Base-by-base conservation (phyloP, 805 yeast species). In the Candida parachauliodes region DNA sequence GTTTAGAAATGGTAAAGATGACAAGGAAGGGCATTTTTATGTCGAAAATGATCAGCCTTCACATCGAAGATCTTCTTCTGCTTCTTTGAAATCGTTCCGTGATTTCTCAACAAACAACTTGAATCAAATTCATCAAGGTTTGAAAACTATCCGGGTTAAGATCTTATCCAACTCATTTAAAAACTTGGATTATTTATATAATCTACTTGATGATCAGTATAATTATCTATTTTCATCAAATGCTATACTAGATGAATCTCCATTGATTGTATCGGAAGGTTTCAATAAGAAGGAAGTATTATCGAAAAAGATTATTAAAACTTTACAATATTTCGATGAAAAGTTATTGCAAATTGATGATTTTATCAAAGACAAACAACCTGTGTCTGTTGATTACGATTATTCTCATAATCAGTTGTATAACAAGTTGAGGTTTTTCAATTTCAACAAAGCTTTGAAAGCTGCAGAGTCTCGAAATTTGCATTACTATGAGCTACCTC, bases 401-500 rank as follows among this genome's bases (percentile, higher is more conserved):
- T 55, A 54, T 30, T 32, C 33, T 4, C 44, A 37, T 26, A 60
- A 55, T 30, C 50, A 60, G 8, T 48, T 55, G 11, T 60, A 62
- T 46, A 54, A 59, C 36, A 60, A 59, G 18, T 59, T 65, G 44
- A 53, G 61, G 28, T 66, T 53, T 42, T 60, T 50, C 37, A 68
- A 68, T 51, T 68, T 68, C 47, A 65, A 68, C 46, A 57, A 51
- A 34, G 69, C 70, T 2, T 43, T 64, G 27, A 55, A 53, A 19
- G 40, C 46, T 3, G 65, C 65, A 3, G 55, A 62, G 41, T 33
- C 36, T 32, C 48, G 81, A 31, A 32, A 36, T 33, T 61, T 91
- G 28, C 88, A 87, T 47, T 86, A 82, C 57, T 87, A 85, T 54
- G 95, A 91, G 57, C 67, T 91, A 29, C 98, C 98, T 2, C 77